Conservation (phyloP, 1,284 basidiomycete genomes). For the Ustilago curta region DNA sequence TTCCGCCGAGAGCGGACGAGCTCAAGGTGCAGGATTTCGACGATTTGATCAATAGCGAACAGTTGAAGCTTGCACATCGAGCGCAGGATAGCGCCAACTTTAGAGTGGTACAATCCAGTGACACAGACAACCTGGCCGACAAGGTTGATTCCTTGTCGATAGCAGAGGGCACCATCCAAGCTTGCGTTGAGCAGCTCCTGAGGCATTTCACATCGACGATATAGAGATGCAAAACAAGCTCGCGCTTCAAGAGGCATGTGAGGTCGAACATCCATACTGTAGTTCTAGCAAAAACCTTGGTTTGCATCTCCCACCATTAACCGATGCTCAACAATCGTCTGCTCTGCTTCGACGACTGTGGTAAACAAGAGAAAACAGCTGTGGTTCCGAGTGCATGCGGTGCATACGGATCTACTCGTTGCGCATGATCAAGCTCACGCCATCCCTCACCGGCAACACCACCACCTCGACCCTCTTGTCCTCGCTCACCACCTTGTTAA, state of each 20-base stretch:
- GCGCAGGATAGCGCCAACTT: conserved; percentile 6
- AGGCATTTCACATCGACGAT: not conserved
- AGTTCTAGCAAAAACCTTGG: not conserved
- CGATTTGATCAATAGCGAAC: conserved; percentile 35
- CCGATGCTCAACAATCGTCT: too few species aligned
- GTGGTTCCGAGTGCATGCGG: too few species aligned
- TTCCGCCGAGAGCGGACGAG: not conserved
- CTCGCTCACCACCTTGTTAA: conserved; percentile 62
- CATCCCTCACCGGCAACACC: conserved; percentile 67
- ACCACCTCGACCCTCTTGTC: conserved; percentile 60
- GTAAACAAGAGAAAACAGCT: too few species aligned
- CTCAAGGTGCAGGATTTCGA: conserved; percentile 50
- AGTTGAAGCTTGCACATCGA: conserved; percentile 6
- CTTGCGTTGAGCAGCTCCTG: not conserved
- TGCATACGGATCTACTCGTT: too few species aligned
- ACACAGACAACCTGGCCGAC: not conserved
- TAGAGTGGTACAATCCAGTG: not conserved
- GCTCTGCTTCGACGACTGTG: not conserved
- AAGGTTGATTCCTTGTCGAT: not conserved
- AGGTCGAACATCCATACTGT: too few species aligned
- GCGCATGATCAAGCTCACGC: conserved; percentile 66
- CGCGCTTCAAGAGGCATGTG: not conserved
- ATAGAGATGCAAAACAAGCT: conserved; percentile 1
- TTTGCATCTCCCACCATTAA: not conserved
- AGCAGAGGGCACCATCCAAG: not conserved